Evolutionary conservation across 805 yeast genomes (phyloP).

Genomic region (Brettanomyces anomalus): DNA sequence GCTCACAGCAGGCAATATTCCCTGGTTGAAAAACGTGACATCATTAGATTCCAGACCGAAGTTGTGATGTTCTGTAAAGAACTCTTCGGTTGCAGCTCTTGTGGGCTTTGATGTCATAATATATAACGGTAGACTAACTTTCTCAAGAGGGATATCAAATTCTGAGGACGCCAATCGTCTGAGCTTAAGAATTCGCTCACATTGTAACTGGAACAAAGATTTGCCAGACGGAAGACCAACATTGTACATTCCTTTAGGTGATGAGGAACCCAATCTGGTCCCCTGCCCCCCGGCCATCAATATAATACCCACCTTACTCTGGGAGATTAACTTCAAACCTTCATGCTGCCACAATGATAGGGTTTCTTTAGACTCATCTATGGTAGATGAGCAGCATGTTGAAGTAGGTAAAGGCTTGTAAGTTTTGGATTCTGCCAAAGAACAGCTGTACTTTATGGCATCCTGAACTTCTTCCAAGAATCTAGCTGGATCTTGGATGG

Average conservation of each 20-base stretch:
- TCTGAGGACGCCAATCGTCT: constrained; percentile 41
- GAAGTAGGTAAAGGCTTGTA: constrained; percentile 45
- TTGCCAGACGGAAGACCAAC: constrained; percentile 78
- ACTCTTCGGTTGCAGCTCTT: constrained; percentile 60
- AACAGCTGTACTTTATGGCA: constrained; percentile 34
- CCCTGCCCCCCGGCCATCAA: constrained; percentile 99
- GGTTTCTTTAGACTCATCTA: constrained; percentile 23
- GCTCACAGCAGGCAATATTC: constrained; percentile 85
- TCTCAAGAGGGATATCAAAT: constrained; percentile 11
- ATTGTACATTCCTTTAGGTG: constrained; percentile 92
- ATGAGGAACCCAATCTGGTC: constrained; percentile 80
- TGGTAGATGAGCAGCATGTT: constrained; percentile 39
- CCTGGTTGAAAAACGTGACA: constrained; percentile 83
- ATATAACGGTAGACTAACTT: constrained; percentile 59
- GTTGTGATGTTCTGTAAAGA: constrained; percentile 49
- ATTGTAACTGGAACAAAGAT: constrained; percentile 86
- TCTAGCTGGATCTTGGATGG: constrained; percentile 31
- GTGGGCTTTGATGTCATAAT: constrained; percentile 95
- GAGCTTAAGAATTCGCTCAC: constrained; percentile 67
- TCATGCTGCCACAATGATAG: constrained; percentile 21
- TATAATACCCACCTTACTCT: constrained; percentile 76
- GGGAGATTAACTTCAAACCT: constrained; percentile 63
- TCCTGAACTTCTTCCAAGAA: constrained; percentile 33
- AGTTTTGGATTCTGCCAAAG: constrained; percentile 14
- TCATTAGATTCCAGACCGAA: constrained; percentile 63